A percentile compares a stretch with the other conserved stretches of the same genome.
Evolutionary conservation across 352 stramenopile species (phyloP).

Genomic region (Phytophthora aleatoria): DNA sequence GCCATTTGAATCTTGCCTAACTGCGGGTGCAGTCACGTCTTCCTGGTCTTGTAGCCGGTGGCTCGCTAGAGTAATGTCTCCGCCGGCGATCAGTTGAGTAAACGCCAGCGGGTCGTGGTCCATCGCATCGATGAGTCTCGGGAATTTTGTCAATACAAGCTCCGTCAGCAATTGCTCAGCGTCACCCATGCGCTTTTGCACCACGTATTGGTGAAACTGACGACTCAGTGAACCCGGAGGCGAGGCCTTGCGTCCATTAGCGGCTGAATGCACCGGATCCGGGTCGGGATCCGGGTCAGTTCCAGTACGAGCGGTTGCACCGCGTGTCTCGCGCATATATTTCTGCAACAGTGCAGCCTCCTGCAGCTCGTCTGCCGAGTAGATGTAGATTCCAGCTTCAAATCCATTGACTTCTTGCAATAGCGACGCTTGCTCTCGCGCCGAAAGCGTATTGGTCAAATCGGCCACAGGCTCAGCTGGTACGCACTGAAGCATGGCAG

Average conservation of each 20-base stretch:
- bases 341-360: conserved; percentile 61
- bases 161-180: conserved; percentile 70
- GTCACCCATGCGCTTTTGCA: conserved; percentile 39
- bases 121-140: conserved; percentile 76
- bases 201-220: conserved; percentile 46
- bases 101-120: conserved; percentile 80
- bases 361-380: conserved; percentile 76
- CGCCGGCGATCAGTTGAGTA: conserved; percentile 65
- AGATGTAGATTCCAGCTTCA: conserved; percentile 70
- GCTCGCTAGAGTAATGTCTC: conserved; percentile 38
- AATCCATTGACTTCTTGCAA: conserved; percentile 72
- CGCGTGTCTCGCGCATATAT: conserved; percentile 45
- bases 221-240: conserved; percentile 33
- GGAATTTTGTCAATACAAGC: conserved; percentile 68
- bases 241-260: conserved; percentile 17
- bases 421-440: conserved; percentile 59
- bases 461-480: conserved; percentile 44
- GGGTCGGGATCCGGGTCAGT: conserved; percentile 16
- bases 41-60: conserved; percentile 35
- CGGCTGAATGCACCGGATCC: conserved; percentile 17
- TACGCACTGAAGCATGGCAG: conserved; percentile 37
- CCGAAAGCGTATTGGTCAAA: conserved; percentile 51
- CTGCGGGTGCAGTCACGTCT: conserved; percentile 5
- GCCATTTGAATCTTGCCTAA: conserved; percentile 29
- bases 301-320: conserved; percentile 7